Base-by-base conservation (phyloP, 2,329 filamentous ascomycete genomes). In the Colletotrichum simmondsii region DNA sequence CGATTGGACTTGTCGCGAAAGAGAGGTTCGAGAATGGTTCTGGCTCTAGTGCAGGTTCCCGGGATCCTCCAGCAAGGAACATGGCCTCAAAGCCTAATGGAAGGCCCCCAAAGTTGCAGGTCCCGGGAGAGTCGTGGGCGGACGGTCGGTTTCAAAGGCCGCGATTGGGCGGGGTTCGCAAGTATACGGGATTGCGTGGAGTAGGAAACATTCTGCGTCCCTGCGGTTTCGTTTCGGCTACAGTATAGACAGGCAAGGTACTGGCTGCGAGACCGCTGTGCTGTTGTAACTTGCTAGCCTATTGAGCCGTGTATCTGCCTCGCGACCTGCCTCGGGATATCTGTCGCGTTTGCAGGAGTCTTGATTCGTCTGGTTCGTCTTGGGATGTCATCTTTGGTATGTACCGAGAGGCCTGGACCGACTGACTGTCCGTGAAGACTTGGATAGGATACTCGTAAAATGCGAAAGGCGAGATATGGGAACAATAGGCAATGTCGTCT, bases 11-110 rank as follows among this genome's bases (percentile, higher is more conserved):
- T 24, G 24, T 59, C 19, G 24, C 30, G 62, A 63, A 70, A 24
- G 53, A 52, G 62, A 28, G 52, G 67, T 52, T 28, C n/a, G 42
- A 49, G 42, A 49, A 49, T 49, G 42, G 19, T 49, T 22, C 16
- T 49, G 53, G 46, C 46, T 42, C 68, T 68, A 71, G 63, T 68
- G 68, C 68, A 71, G 68, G 68, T 71, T 49, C 62, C 68, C 63
- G 63, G 26, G 56, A 71, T 61, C 35, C 46, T 57, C 28, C 46
- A 60, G 56, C 35, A 71, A 71, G 32, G 64, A 61, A 71, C 63
- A 60, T 42, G 59, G 58, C 58, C 59, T 68, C 59, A 32, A 49
- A 19, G 37, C 37, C 37, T 42, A 42, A 42, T 42, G 37, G 37
- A 42, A 7, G 59, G 26, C 42, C 24, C 24, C 42, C 52, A 22